Conservation (phyloP, 2,329 filamentous ascomycete species). For the Periglandula ipomoeae region DNA sequence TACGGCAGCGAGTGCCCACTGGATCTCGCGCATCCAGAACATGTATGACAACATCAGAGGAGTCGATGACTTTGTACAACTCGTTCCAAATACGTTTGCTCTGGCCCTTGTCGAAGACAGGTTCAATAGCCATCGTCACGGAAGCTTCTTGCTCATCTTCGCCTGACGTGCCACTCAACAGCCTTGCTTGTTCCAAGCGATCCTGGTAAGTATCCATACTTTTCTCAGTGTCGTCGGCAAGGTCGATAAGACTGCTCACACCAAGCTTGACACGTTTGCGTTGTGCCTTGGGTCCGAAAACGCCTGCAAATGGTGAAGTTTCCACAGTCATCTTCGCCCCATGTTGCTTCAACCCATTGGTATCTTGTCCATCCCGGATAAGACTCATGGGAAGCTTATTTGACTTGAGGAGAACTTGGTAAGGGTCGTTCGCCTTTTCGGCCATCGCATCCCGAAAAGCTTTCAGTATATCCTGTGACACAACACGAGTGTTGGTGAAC, state of each 20-base stretch:
- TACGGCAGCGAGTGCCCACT: constrained; percentile 75
- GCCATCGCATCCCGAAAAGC: constrained; percentile 89
- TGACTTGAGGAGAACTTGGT: constrained; percentile 87
- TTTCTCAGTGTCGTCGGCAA: constrained; percentile 71
- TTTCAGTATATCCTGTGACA: constrained; percentile 78
- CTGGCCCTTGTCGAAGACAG: constrained; percentile 90
- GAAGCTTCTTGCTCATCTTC: constrained; percentile 42
- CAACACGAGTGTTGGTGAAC: constrained; percentile 89
- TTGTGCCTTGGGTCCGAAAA: constrained; percentile 89
- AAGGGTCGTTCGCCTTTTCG: constrained; percentile 82
- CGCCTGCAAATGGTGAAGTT: constrained; percentile 73
- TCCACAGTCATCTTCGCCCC: constrained; percentile 90
- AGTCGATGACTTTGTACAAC: constrained; percentile 89
- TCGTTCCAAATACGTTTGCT: constrained; percentile 97
- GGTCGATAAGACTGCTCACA: constrained; percentile 70
- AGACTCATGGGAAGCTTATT: constrained; percentile 96
- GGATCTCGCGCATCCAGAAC: constrained; percentile 86
- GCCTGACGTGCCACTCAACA: constrained; percentile 63
- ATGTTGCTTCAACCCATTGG: constrained; percentile 85
- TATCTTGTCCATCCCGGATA: constrained; percentile 67
- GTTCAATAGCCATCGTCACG: constrained; percentile 58
- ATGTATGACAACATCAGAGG: constrained; percentile 92
- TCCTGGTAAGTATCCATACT: constrained; percentile 77
- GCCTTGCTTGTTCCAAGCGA: constrained; percentile 65
- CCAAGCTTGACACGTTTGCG: constrained; percentile 86